Evolutionary conservation across 106 monocot species (phyloP), one percentile per base, ranked within the genome.

Genomic region (Narthecium ossifragum): DNA sequence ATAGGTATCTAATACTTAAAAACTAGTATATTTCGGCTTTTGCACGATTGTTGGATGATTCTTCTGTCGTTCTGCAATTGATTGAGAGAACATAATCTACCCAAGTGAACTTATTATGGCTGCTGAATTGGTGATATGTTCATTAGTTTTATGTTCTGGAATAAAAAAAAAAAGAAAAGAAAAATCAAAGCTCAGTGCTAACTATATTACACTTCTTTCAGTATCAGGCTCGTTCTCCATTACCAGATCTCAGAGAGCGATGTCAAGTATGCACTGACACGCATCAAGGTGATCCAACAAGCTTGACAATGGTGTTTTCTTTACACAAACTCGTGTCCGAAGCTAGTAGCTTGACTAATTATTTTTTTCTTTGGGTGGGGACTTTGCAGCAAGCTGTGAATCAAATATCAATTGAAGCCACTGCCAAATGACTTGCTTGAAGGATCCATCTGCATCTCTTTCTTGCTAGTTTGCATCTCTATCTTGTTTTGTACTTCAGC

Each of bases 201-300:
- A 39, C 26, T 31, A 18, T 39, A 13, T 25, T 66, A 37, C 33
- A 21, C 52, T 63, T 48, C 27, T 56, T 28, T 25, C 78, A 94
- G 90, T 45, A 26, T 96, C 27, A 79, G 94, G 66, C 37, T 90
- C 48, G 94, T 96, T 32, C 25, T 90, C 11, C 94, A 96, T 79
- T 51, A 86, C 68, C 94, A 96, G 60, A 90, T 86, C 47, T 90
- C 90, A 8, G 94, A 96, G 34, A 76, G 66, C 30, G 96, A 96
- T 64, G 73, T 85, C n/a, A 64, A 81, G 12, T 90, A 80, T 68
- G 74, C 85, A 13, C 56, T 94, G 61, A 75, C 65, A 33, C 83
- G 77, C 33, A 80, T 94, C 21, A 90, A 90, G 89, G 94, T 86
- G 20, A 46, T 36, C n/a, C 30, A 26, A 34, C 2, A 47, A n/a